These are phyloP conservation scores for Neurospora pannonica DNA, from an alignment of 495 filamentous ascomycete genomes.

Conservation along the genomic window DNA sequence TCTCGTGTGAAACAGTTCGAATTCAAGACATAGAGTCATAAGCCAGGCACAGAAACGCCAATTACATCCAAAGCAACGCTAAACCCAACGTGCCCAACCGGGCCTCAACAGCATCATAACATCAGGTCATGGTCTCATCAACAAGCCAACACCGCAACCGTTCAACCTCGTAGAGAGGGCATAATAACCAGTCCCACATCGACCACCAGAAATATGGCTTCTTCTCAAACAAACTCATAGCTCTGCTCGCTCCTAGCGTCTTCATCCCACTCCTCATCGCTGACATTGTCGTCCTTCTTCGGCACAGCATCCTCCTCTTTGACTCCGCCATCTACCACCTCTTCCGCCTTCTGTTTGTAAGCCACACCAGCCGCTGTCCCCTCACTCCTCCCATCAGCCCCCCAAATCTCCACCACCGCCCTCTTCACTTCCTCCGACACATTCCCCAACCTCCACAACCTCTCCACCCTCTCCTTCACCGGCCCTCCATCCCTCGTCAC, in stretches of 20 bases:
- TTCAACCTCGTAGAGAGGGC: too few species aligned
- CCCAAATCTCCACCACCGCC: conserved; percentile 35
- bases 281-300: neutral
- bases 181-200: too few species aligned
- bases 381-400: conserved; percentile 25
- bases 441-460: conserved; percentile 19
- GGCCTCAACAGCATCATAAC: neutral
- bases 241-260: conserved; percentile 4
- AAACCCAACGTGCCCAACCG: neutral
- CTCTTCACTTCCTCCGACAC: conserved; percentile 26
- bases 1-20: neutral
- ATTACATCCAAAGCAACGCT: neutral
- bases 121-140: neutral
- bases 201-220: too few species aligned
- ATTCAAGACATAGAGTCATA: neutral
- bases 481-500: conserved; percentile 13
- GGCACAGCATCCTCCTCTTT: neutral
- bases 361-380: conserved; percentile 7
- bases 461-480: conserved; percentile 19
- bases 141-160: neutral
- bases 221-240: neutral
- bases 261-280: conserved; percentile 5
- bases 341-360: too few species aligned
- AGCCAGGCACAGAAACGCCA: neutral
- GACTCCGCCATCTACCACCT: too few species aligned